Conservation (phyloP, 352 stramenopile genomes). For the Pythium scleroteichum region DNA sequence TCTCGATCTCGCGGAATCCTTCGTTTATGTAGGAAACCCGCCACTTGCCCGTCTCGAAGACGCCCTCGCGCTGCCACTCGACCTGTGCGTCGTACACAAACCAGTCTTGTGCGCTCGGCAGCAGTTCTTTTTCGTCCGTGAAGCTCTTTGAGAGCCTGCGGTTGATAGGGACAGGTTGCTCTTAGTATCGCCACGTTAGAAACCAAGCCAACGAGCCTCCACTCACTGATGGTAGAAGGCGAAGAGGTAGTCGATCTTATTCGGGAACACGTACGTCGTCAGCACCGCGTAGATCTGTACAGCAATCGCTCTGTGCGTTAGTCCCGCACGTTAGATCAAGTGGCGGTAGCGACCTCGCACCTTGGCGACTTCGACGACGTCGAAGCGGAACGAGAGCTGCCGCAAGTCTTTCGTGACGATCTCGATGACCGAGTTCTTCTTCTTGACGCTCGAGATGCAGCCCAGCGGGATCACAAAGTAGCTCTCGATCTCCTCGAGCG, state of each 20-base stretch:
- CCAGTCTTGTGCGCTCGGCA: constrained; percentile 67
- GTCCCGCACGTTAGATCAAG: no score
- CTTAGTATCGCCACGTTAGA: no score
- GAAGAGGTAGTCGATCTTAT: constrained; percentile 85
- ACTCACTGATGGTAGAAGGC: constrained; percentile 77
- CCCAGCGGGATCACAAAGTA: constrained; percentile 79
- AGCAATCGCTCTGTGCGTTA: no score
- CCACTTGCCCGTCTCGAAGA: constrained; percentile 70
- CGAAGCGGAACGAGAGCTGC: constrained; percentile 75
- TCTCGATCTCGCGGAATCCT: constrained; percentile 84
- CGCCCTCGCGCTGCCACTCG: constrained; percentile 78
- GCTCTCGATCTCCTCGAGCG: constrained; percentile 65
- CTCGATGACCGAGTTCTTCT: constrained; percentile 78
- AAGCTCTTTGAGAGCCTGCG: constrained; percentile 48
- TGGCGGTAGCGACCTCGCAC: no score
- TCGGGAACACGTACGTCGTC: constrained; percentile 80
- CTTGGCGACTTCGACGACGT: constrained; percentile 67
- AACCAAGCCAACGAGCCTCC: no score
- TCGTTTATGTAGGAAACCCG: constrained; percentile 62
- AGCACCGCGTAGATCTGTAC: constrained; percentile 76
- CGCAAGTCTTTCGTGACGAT: constrained; percentile 80
- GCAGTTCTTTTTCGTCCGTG: constrained; percentile 46
- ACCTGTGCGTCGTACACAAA: constrained; percentile 57
- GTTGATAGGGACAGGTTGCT: not conserved
- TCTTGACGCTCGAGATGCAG: constrained; percentile 74